phyloP scores from a whole-genome alignment of 257 asterid species.

The Solanum infundibuliforme region DNA sequence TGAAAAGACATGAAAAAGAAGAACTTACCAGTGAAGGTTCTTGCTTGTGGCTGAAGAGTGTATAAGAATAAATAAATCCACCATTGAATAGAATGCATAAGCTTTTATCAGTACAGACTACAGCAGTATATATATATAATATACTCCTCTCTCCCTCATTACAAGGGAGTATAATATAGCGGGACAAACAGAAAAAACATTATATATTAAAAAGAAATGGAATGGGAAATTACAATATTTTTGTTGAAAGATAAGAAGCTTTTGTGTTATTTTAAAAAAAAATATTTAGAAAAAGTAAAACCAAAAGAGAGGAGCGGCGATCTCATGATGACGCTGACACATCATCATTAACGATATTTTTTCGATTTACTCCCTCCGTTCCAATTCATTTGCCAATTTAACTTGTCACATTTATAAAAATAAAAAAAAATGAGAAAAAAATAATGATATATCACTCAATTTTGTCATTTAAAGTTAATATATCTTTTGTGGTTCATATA shows the following conservation, averaged over 20 bases:
- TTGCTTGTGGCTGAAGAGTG: background rate
- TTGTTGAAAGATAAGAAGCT: slow-evolving; percentile 5
- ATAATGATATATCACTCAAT: too few species aligned
- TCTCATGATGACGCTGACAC: slow-evolving; percentile 8
- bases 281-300: background rate
- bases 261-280: background rate
- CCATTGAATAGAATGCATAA: background rate
- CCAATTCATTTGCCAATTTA: background rate
- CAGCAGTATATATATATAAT: background rate
- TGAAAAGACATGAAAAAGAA: background rate
- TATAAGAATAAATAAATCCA: slow-evolving; percentile 16
- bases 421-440: too few species aligned
- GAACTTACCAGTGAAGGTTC: slow-evolving; percentile 36
- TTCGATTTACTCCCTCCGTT: background rate
- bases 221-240: background rate
- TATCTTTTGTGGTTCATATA: too few species aligned
- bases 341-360: background rate
- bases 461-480: too few species aligned
- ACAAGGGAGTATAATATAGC: background rate
- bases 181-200: background rate
- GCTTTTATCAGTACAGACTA: background rate
- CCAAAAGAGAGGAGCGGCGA: background rate
- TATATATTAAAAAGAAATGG: background rate
- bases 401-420: background rate
- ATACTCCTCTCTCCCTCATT: background rate